Percentiles rank a stretch among this genome's conserved stretches.
Conservation (phyloP, 176 grass and related monocot species). For the Aegilops longissima region DNA sequence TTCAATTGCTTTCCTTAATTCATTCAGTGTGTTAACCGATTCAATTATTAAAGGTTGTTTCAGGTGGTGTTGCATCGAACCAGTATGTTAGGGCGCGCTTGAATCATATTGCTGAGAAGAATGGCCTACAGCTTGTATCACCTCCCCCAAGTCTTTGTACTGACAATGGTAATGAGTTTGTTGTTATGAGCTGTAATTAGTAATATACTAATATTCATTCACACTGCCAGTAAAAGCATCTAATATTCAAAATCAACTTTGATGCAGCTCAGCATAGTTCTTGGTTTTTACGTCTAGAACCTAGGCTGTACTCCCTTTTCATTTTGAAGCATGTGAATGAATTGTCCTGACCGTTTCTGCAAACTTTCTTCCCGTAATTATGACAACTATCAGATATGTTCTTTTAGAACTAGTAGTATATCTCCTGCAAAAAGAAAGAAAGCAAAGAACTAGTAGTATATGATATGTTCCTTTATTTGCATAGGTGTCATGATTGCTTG, state of each 20-base stretch:
- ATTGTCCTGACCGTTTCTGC: neutral
- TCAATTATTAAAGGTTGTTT: slow-evolving; percentile 72
- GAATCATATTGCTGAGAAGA: slow-evolving; percentile 56
- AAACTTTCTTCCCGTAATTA: neutral
- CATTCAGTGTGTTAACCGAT: slow-evolving; percentile 10
- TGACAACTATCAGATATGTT: neutral
- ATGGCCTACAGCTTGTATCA: slow-evolving; percentile 64
- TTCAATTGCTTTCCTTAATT: neutral
- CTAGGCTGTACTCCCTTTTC: neutral
- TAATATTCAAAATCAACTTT: slow-evolving; percentile 2
- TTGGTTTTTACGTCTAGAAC: slow-evolving; percentile 13
- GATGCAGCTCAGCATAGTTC: neutral
- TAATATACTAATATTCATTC: slow-evolving; percentile 8
- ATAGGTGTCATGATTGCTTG: slow-evolving; percentile 98
- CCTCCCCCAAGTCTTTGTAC: slow-evolving; percentile 95
- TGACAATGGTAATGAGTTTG: slow-evolving; percentile 76
- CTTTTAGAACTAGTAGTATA: neutral
- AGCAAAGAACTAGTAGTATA: neutral
- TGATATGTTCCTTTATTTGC: slow-evolving; percentile 19
- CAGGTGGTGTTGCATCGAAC: slow-evolving; percentile 97
- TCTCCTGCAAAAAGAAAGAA: no score
- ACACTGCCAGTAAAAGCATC: neutral
- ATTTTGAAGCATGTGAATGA: slow-evolving; percentile 8
- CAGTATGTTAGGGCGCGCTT: slow-evolving; percentile 72
- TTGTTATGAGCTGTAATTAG: slow-evolving; percentile 8